phyloP scores from a whole-genome alignment of 1,284 basidiomycete species.

The Leccinum griseonigrum region DNA sequence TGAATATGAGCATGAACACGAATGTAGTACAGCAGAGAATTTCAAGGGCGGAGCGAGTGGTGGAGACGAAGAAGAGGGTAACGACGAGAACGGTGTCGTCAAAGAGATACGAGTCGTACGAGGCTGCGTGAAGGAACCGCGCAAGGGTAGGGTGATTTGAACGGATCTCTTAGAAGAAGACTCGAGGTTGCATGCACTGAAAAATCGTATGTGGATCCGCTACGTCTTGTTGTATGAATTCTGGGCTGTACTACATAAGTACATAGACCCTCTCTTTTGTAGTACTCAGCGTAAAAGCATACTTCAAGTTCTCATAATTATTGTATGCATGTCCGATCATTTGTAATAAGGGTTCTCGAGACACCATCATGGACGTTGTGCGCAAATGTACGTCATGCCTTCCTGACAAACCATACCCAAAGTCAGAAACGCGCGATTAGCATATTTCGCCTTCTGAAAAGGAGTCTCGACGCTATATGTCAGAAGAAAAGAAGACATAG shows the following conservation, averaged over 20 bases:
- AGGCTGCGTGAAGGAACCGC: conserved; percentile 44
- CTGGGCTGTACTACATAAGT: not conserved
- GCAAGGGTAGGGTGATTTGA: not conserved
- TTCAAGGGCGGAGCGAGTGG: conserved; percentile 55
- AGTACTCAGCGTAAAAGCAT: not conserved
- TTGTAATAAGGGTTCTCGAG: not conserved
- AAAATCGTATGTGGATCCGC: not conserved
- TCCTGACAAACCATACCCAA: not conserved
- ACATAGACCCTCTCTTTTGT: not conserved
- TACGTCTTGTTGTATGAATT: conserved; percentile 2
- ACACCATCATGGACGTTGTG: not conserved
- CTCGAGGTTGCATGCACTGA: not conserved
- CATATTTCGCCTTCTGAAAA: not conserved
- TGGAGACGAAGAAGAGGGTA: conserved; percentile 43
- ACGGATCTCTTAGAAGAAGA: not conserved
- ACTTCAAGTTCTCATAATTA: not conserved
- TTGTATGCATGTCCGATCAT: not conserved
- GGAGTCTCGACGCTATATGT: not conserved
- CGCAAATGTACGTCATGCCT: not conserved
- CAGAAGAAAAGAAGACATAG: not conserved
- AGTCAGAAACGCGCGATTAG: not conserved
- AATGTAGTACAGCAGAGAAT: conserved; percentile 29
- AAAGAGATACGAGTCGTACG: conserved; percentile 68
- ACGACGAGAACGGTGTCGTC: conserved; percentile 48
- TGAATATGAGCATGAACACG: conserved; percentile 14